Base-by-base conservation (phyloP, 164 flowering plant species). In the Stephania cephalantha region DNA sequence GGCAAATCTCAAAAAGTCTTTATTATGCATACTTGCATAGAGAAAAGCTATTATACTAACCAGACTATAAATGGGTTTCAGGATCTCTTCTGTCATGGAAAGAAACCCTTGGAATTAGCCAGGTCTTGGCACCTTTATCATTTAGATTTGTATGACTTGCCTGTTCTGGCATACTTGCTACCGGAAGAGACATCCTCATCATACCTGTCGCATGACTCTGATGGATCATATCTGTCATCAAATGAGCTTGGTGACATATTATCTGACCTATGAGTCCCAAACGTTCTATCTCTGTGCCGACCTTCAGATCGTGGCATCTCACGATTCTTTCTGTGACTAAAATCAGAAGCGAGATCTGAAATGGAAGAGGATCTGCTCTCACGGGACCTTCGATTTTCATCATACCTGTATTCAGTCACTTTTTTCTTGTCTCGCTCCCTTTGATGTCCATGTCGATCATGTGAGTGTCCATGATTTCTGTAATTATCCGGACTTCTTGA, bases 181-280 rank as follows among this genome's bases (percentile, higher is more conserved):
- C 71, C 71, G 63, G 72, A 48, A 68, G 77, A 73, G 52, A 66
- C 31, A 55, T 84, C 74, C 18, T 48, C 84, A 75, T 84, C 80
- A 72, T 78, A 58, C 25, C 64, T 46, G 64, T 80, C 77, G 78
- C 76, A 79, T 71, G 87, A 81, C 69, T 75, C 80, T 55, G 90
- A 82, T 82, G 97, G 99, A 84, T 90, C 87, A 79, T 91, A 95
- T 87, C 99, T 86, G 80, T 95, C 97, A 9, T 85, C 93, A 77
- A 89, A 87, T 25, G 72, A 75, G 82, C 80, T 74, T 68, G 73
- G 76, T 58, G 42, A 71, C 29, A 10, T 12, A 18, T 78, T 70
- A 3, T 78, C 80, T 63, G 85, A 82, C 74, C 50, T 75, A 70
- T 70, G 65, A 74, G 69, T 65, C 45, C 72, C 52, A 71, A 75